Percentiles rank a stretch among this genome's conserved stretches.
These are phyloP conservation scores for Pichia sporocuriosa DNA, from an alignment of 805 yeast genomes.

Conservation along the genomic window DNA sequence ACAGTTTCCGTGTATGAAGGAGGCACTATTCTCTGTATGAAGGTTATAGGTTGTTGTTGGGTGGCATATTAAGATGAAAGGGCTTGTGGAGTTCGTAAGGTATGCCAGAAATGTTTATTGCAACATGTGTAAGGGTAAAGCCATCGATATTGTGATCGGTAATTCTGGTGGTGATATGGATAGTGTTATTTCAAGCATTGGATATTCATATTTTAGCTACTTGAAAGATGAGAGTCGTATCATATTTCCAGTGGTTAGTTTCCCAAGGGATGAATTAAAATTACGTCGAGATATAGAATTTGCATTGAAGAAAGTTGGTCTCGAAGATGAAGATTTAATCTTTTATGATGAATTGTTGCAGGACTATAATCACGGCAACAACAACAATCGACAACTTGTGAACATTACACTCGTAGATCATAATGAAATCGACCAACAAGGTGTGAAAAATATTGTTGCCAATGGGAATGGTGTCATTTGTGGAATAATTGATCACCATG, in stretches of 20 bases:
- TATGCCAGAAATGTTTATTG: constrained; percentile 1
- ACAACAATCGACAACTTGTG: no score
- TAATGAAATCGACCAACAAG: constrained; percentile 37
- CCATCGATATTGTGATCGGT: constrained; percentile 58
- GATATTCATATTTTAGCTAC: constrained; percentile 57
- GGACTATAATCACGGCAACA: no score
- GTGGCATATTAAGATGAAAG: no score
- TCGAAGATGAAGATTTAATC: constrained; percentile 44
- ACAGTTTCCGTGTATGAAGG: no score
- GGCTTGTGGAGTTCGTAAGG: constrained; percentile 2
- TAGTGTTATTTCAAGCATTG: constrained; percentile 70
- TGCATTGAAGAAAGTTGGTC: constrained; percentile 41
- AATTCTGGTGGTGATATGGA: constrained; percentile 88
- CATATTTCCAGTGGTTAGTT: constrained; percentile 66
- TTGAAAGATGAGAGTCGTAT: constrained; percentile 17
- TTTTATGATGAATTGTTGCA: constrained; percentile 59
- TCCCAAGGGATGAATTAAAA: constrained; percentile 55
- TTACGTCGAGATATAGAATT: constrained; percentile 65
- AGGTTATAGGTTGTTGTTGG: no score
- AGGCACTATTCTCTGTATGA: no score
- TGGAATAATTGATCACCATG: constrained; percentile 87
- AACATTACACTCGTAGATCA: constrained; percentile 71
- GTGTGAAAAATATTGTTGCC: no score
- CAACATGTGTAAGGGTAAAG: neutral
- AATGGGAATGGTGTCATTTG: no score